A percentile compares a stretch with the other conserved stretches of the same genome.
phyloP scores from a whole-genome alignment of 805 yeast species.

The Sungouiella thailandica region DNA sequence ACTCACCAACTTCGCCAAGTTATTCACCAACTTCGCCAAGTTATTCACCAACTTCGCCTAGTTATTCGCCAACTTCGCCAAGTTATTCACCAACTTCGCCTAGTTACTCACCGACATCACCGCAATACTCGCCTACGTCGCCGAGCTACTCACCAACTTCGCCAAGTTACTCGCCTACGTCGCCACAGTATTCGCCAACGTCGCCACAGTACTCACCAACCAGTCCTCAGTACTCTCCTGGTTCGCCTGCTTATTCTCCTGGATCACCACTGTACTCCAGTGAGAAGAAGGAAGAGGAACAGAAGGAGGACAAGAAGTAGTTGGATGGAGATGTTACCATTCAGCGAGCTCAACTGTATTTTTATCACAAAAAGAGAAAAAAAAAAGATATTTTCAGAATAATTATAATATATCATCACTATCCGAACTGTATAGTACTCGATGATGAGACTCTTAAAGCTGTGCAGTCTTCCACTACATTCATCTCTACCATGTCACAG shows the following conservation, averaged over 20 bases:
- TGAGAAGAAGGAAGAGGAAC: constrained; percentile 13
- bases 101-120: constrained; percentile 23
- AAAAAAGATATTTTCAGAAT: neutral
- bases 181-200: constrained; percentile 21
- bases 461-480: too few relatives aligned
- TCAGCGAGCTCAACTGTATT: constrained; percentile 1
- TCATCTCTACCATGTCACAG: constrained; percentile 1
- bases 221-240: constrained; percentile 16
- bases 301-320: constrained; percentile 14
- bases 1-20: constrained; percentile 69
- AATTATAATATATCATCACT: too few relatives aligned
- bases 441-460: too few relatives aligned
- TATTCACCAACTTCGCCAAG: constrained; percentile 52
- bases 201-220: constrained; percentile 23
- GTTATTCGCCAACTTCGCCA: constrained; percentile 24
- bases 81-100: constrained; percentile 25
- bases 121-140: constrained; percentile 23
- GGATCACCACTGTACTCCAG: constrained; percentile 42
- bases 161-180: constrained; percentile 23
- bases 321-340: constrained; percentile 1
- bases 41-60: constrained; percentile 18
- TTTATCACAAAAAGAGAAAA: constrained; percentile 1
- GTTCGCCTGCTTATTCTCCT: constrained; percentile 22
- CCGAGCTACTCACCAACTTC: constrained; percentile 24
- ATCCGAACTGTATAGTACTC: too few relatives aligned